Conservation (phyloP, 1,284 basidiomycete species). For the Malassezia furfur region DNA sequence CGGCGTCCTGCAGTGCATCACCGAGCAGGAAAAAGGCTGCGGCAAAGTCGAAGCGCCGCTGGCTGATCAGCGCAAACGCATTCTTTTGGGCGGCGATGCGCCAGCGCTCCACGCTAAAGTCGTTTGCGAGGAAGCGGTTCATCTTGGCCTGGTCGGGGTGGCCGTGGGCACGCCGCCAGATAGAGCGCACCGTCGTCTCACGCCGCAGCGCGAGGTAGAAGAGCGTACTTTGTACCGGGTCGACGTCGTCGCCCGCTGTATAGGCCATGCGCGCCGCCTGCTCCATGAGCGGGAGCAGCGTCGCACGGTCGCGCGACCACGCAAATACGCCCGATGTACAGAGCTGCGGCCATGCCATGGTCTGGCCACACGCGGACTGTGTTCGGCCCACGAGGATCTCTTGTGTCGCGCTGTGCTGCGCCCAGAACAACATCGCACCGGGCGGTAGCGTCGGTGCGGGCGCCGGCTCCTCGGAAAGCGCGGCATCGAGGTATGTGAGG, state of each 20-base stretch:
- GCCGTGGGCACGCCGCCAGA: conserved; percentile 91
- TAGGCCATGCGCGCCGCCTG: conserved; percentile 85
- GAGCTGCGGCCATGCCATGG: neutral
- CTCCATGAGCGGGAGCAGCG: conserved; percentile 52
- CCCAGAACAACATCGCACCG: conserved; percentile 6
- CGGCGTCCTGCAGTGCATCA: conserved; percentile 76
- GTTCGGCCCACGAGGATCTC: conserved; percentile 4
- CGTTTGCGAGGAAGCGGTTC: conserved; percentile 84
- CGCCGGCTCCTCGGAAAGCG: neutral
- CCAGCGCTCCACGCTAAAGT: conserved; percentile 79
- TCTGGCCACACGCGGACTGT: neutral
- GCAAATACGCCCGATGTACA: conserved; percentile 8
- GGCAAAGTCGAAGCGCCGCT: conserved; percentile 55
- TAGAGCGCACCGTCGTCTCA: conserved; percentile 75
- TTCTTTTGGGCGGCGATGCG: conserved; percentile 90
- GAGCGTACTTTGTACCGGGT: conserved; percentile 78
- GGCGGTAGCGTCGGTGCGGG: neutral
- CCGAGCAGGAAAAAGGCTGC: conserved; percentile 95
- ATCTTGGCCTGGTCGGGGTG: conserved; percentile 81
- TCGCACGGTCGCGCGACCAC: conserved; percentile 2
- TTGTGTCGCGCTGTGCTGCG: neutral
- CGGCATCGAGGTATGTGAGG: conserved; percentile 1
- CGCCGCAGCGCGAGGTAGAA: conserved; percentile 93
- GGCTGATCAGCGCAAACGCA: conserved; percentile 76
- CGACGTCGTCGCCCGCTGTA: conserved; percentile 58